Conservation (phyloP, 2,329 filamentous ascomycete genomes). For the Lachnellula cervina region DNA sequence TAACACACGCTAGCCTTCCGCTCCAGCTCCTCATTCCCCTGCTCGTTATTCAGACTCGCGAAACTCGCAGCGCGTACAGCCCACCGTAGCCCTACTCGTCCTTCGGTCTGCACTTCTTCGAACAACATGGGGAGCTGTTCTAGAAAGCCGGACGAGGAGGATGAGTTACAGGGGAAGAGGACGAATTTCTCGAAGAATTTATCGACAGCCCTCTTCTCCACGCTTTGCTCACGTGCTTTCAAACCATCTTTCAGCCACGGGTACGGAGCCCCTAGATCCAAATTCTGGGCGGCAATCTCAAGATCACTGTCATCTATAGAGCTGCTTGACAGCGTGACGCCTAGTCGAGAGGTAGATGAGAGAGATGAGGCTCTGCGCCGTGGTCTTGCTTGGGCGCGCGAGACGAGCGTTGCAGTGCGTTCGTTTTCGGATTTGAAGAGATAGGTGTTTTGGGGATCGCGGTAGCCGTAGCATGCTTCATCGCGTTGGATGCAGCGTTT, state of each 20-base stretch:
- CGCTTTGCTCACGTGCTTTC: slow-evolving; percentile 3
- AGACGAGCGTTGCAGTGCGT: slow-evolving; percentile 11
- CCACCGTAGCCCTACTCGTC: slow-evolving; percentile 35
- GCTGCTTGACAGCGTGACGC: not conserved
- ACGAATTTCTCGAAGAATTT: slow-evolving; percentile 38
- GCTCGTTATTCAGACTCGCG: slow-evolving; percentile 31
- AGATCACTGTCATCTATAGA: not conserved
- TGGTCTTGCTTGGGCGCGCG: not conserved
- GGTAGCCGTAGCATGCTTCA: slow-evolving; percentile 36
- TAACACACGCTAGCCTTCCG: slow-evolving; percentile 33
- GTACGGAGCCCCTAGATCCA: slow-evolving; percentile 5
- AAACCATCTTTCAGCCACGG: slow-evolving; percentile 26
- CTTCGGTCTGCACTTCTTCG: slow-evolving; percentile 35
- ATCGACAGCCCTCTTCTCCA: slow-evolving; percentile 30
- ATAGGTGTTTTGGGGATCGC: slow-evolving; percentile 33
- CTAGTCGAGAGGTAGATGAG: not conserved
- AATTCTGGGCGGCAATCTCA: slow-evolving; percentile 1
- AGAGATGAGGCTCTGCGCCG: not conserved
- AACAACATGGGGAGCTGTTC: slow-evolving; percentile 37
- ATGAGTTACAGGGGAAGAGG: slow-evolving; percentile 34
- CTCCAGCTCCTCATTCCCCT: slow-evolving; percentile 18
- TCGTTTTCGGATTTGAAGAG: slow-evolving; percentile 36
- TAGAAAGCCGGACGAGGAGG: slow-evolving; percentile 36
- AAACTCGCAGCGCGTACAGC: slow-evolving; percentile 36
- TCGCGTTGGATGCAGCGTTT: slow-evolving; percentile 35